These are phyloP conservation scores for Diplodia scrobiculata DNA, from an alignment of 2,329 filamentous ascomycete genomes.

Conservation along the genomic window DNA sequence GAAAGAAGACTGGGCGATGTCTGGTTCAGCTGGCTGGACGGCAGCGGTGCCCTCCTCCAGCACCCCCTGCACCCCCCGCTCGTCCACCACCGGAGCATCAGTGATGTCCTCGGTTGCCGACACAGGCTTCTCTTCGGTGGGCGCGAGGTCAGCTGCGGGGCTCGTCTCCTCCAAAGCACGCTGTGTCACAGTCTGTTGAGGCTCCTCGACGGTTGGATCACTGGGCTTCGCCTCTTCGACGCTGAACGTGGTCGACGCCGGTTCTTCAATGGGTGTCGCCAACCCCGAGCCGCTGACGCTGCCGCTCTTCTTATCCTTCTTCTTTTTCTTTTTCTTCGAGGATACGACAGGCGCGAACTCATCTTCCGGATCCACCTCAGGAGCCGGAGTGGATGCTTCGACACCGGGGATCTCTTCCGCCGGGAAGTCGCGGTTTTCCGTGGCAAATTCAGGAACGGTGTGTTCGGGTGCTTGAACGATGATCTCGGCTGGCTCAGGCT, in stretches of 20 bases:
- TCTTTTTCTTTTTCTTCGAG: conserved; percentile 30
- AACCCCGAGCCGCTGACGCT: conserved; percentile 29
- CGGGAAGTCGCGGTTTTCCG: neutral
- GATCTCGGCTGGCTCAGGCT: neutral
- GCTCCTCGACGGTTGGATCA: neutral
- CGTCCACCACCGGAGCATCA: neutral
- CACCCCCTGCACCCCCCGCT: conserved; percentile 3
- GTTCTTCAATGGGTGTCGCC: neutral
- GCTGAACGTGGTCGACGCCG: neutral
- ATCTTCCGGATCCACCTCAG: neutral
- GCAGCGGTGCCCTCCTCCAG: conserved; percentile 1
- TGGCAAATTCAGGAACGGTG: neutral
- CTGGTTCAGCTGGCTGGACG: conserved; percentile 8
- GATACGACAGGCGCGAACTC: neutral
- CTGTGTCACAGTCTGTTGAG: neutral
- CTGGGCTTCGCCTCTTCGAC: neutral
- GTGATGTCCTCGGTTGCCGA: neutral
- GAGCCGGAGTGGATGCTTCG: neutral
- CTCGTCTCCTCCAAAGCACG: neutral
- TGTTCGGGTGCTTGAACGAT: neutral
- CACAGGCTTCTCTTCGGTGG: neutral
- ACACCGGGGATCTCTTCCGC: neutral
- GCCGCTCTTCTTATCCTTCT: conserved; percentile 35
- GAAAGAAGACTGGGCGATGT: neutral
- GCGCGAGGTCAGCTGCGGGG: neutral